These are phyloP conservation scores for Rhodosporidiobolus sp. DNA, from an alignment of 768 basidiomycete genomes.

Conservation along the genomic window DNA sequence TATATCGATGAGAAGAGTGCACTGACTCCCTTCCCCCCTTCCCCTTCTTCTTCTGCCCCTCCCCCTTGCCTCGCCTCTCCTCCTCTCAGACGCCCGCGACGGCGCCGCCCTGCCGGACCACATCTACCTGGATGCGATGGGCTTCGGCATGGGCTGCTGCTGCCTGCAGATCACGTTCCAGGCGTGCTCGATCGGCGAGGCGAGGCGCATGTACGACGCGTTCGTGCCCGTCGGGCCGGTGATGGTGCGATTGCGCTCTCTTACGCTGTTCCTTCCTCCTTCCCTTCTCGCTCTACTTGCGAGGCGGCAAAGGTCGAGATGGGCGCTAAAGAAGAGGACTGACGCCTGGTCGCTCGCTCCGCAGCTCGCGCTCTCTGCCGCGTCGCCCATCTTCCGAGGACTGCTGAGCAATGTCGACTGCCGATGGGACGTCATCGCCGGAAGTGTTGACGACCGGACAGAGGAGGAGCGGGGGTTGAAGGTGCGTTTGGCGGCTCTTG, in stretches of 20 bases:
- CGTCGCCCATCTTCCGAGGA: slow-evolving; percentile 91
- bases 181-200: slow-evolving; percentile 83
- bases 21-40: too few species aligned
- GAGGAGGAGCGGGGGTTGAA: slow-evolving; percentile 87
- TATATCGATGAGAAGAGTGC: too few species aligned
- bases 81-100: slow-evolving; percentile 69
- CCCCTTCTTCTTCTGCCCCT: not conserved
- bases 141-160: slow-evolving; percentile 99
- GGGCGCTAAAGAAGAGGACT: not conserved
- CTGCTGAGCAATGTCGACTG: slow-evolving; percentile 95
- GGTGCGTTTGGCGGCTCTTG: slow-evolving; percentile 52
- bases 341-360: not conserved
- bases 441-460: slow-evolving; percentile 96
- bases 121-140: slow-evolving; percentile 99
- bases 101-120: slow-evolving; percentile 86
- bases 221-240: slow-evolving; percentile 92
- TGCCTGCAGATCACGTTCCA: slow-evolving; percentile 98
- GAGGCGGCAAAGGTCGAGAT: not conserved
- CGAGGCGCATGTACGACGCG: slow-evolving; percentile 91
- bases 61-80: too few species aligned
- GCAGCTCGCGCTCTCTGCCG: slow-evolving; percentile 87
- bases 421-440: slow-evolving; percentile 97
- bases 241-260: slow-evolving; percentile 66
- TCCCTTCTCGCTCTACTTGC: not conserved
- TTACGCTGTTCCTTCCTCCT: not conserved